Evolutionary conservation across 176 grass and related monocot genomes (phyloP).

Genomic region (Oryza punctata): DNA sequence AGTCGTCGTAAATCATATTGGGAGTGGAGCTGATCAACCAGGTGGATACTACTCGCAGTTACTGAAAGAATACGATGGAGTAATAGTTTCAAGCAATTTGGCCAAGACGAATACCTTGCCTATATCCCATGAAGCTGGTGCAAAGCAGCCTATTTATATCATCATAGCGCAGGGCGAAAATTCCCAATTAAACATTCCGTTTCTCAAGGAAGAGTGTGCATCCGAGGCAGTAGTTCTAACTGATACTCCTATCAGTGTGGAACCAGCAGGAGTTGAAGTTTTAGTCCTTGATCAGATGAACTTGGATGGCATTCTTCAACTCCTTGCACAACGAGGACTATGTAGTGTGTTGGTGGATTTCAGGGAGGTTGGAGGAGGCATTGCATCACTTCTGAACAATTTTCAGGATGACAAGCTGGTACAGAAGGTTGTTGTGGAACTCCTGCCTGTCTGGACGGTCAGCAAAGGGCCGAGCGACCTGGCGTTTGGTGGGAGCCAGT

Average conservation of each 20-base stretch:
- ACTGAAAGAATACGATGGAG: constrained; percentile 77
- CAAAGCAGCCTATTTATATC: constrained; percentile 76
- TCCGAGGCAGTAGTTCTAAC: constrained; percentile 52
- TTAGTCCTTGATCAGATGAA: constrained; percentile 55
- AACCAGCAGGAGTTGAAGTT: constrained; percentile 50
- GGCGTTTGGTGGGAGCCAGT: constrained; percentile 48
- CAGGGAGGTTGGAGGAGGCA: constrained; percentile 38
- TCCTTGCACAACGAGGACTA: constrained; percentile 50
- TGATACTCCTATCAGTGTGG: constrained; percentile 48
- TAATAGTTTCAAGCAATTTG: constrained; percentile 75
- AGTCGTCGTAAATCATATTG: constrained; percentile 51
- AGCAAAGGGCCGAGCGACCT: constrained; percentile 41
- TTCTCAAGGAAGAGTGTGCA: constrained; percentile 43
- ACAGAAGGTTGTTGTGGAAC: constrained; percentile 85
- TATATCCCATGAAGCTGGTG: constrained; percentile 57
- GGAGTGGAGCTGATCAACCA: constrained; percentile 48
- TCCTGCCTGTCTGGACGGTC: constrained; percentile 51
- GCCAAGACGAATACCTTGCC: constrained; percentile 50
- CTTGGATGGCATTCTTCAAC: constrained; percentile 55
- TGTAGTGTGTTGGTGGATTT: constrained; percentile 79
- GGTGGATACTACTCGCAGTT: constrained; percentile 84
- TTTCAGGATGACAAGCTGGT: constrained; percentile 58
- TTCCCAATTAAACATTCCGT: constrained; percentile 51
- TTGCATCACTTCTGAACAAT: constrained; percentile 52
- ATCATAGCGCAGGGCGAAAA: constrained; percentile 50